Conservation (phyloP, 164 flowering plant species). For the Malania oleifera region DNA sequence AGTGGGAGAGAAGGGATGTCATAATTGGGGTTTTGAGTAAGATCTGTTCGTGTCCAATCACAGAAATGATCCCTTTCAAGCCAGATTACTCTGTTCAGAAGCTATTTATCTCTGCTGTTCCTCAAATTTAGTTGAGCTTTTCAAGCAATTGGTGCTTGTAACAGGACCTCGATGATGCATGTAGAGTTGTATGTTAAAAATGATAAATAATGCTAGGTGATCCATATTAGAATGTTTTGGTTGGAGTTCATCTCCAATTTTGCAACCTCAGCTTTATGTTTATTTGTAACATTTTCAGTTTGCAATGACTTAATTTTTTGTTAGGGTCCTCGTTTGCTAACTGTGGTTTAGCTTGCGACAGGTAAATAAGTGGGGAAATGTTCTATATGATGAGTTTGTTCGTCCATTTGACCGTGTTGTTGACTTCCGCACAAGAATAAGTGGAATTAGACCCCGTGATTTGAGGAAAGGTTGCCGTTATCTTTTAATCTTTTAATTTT, state of each 20-base stretch:
- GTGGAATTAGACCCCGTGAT: slow-evolving; percentile 84
- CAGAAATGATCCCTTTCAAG: too few species aligned
- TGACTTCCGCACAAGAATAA: slow-evolving; percentile 80
- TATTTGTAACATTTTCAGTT: background rate
- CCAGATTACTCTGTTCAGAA: too few species aligned
- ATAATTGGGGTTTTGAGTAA: too few species aligned
- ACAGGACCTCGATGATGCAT: too few species aligned
- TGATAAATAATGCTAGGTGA: too few species aligned
- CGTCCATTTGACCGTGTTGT: slow-evolving; percentile 82
- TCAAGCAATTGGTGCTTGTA: too few species aligned
- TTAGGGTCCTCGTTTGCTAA: slow-evolving; percentile 6
- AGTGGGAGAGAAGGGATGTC: too few species aligned
- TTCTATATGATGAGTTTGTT: slow-evolving; percentile 84
- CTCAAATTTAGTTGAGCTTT: too few species aligned
- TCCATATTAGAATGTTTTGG: too few species aligned
- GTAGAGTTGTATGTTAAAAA: too few species aligned
- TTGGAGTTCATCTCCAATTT: background rate
- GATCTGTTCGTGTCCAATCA: too few species aligned
- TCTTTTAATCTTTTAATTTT: background rate
- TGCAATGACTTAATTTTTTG: background rate
- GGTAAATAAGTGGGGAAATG: slow-evolving; percentile 93
- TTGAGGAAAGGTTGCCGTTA: slow-evolving; percentile 61
- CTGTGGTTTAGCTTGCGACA: slow-evolving; percentile 25
- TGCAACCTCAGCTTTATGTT: background rate
- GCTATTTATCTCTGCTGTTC: too few species aligned